Percentiles rank a stretch among this genome's conserved stretches.
These are phyloP conservation scores for Cicer arietinum DNA, from an alignment of 306 rosid genomes.

Conservation along the genomic window DNA sequence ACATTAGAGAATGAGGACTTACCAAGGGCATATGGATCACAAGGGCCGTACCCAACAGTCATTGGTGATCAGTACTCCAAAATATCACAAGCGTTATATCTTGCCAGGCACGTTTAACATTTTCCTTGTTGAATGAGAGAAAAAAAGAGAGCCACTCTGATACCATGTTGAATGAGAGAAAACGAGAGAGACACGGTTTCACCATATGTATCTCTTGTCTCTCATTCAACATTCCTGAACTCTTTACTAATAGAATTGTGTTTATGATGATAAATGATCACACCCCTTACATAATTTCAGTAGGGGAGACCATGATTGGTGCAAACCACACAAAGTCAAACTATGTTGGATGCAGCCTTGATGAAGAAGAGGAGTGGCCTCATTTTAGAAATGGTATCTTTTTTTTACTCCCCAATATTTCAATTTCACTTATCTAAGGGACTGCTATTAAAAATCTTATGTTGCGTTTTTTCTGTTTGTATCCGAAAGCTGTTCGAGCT, in stretches of 20 bases:
- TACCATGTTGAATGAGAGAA: no score
- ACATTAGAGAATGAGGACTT: slow-evolving; percentile 78
- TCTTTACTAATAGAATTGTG: slow-evolving; percentile 5
- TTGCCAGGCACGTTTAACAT: slow-evolving; percentile 75
- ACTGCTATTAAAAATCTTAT: slow-evolving; percentile 38
- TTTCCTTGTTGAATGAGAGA: neutral
- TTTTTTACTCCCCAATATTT: slow-evolving; percentile 26
- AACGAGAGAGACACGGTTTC: no score
- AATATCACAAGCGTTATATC: slow-evolving; percentile 82
- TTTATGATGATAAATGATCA: slow-evolving; percentile 36
- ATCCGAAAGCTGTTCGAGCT: slow-evolving; percentile 78
- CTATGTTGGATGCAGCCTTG: slow-evolving; percentile 79
- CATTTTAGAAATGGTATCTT: slow-evolving; percentile 78
- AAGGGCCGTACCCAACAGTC: slow-evolving; percentile 88
- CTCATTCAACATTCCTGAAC: neutral
- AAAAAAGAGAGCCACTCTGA: no score
- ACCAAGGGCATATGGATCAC: slow-evolving; percentile 82
- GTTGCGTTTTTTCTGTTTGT: slow-evolving; percentile 39
- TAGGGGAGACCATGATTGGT: slow-evolving; percentile 83
- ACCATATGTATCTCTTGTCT: no score
- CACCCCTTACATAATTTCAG: slow-evolving; percentile 55
- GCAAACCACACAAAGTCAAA: slow-evolving; percentile 65
- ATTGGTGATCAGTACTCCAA: slow-evolving; percentile 79
- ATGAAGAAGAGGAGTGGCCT: slow-evolving; percentile 88
- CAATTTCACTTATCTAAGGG: slow-evolving; percentile 12